Percentiles rank a stretch among this genome's conserved stretches.
phyloP scores from a whole-genome alignment of 805 yeast genomes.

The Yarrowia porcina region DNA sequence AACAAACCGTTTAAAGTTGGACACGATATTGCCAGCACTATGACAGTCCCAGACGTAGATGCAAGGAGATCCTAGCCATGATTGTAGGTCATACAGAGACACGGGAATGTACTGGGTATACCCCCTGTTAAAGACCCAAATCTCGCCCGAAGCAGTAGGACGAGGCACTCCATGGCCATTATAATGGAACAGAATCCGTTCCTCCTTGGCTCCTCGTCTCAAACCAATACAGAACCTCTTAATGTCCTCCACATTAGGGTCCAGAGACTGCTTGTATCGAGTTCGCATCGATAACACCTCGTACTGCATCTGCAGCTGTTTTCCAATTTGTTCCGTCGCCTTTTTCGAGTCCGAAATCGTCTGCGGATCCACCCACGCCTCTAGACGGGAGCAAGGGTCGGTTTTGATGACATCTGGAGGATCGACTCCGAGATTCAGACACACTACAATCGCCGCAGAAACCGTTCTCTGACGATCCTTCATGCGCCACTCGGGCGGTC shows the following conservation, averaged over 20 bases:
- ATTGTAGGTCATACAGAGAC: slow-evolving; percentile 87
- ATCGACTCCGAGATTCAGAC: slow-evolving; percentile 90
- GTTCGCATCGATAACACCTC: slow-evolving; percentile 85
- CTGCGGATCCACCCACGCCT: slow-evolving; percentile 91
- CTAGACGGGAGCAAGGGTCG: slow-evolving; percentile 85
- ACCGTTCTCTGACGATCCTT: slow-evolving; percentile 89
- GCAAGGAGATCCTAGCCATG: slow-evolving; percentile 98
- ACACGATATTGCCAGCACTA: slow-evolving; percentile 89
- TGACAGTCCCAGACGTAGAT: slow-evolving; percentile 92
- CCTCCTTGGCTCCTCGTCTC: slow-evolving; percentile 88
- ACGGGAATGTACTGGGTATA: slow-evolving; percentile 98
- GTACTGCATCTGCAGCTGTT: slow-evolving; percentile 79
- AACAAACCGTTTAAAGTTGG: slow-evolving; percentile 83
- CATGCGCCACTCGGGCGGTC: slow-evolving; percentile 83
- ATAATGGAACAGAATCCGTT: slow-evolving; percentile 87
- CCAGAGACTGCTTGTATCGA: slow-evolving; percentile 83
- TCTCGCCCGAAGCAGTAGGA: slow-evolving; percentile 93
- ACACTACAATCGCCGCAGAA: slow-evolving; percentile 85
- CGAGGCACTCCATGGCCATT: slow-evolving; percentile 99
- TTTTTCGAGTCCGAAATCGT: slow-evolving; percentile 78
- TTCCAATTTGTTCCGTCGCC: slow-evolving; percentile 89
- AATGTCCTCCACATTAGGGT: slow-evolving; percentile 94
- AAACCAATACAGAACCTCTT: slow-evolving; percentile 86
- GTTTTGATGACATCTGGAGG: slow-evolving; percentile 96
- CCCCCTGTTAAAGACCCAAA: slow-evolving; percentile 97